Evolutionary conservation across 768 basidiomycete genomes (phyloP).

Genomic region (Clitopilus passeckerianus): DNA sequence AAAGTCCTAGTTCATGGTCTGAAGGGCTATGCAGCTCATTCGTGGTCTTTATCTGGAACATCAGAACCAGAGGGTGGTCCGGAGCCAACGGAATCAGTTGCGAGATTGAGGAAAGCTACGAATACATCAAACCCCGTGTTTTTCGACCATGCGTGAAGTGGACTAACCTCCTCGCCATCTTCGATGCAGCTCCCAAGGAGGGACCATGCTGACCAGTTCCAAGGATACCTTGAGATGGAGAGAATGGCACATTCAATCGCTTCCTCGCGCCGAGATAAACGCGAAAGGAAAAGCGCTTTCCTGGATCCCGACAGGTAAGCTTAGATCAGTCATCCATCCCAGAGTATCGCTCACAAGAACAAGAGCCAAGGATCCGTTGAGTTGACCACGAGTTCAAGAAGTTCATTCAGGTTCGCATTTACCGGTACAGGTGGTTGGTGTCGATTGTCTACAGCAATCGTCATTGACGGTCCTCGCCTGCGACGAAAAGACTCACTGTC

Average conservation of each 20-base stretch:
- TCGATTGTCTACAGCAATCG: slow-evolving; percentile 47
- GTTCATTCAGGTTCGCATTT: slow-evolving; percentile 49
- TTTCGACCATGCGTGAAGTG: slow-evolving; percentile 1
- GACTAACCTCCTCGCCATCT: slow-evolving; percentile 78
- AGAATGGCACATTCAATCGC: slow-evolving; percentile 78
- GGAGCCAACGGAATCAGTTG: slow-evolving; percentile 41
- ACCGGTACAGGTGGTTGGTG: slow-evolving; percentile 65
- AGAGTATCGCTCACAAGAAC: slow-evolving; percentile 58
- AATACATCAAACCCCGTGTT: slow-evolving; percentile 10
- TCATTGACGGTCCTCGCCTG: neutral
- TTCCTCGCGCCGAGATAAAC: slow-evolving; percentile 75
- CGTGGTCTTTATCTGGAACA: slow-evolving; percentile 84
- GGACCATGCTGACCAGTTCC: slow-evolving; percentile 95
- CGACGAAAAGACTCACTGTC: slow-evolving; percentile 45
- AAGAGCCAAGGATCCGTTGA: slow-evolving; percentile 75
- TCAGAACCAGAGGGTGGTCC: slow-evolving; percentile 46
- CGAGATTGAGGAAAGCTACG: slow-evolving; percentile 42
- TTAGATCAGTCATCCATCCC: neutral
- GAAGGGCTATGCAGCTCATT: slow-evolving; percentile 88
- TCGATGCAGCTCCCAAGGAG: slow-evolving; percentile 75
- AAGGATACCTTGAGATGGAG: slow-evolving; percentile 76
- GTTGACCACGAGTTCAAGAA: slow-evolving; percentile 56
- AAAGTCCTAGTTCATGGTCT: slow-evolving; percentile 77
- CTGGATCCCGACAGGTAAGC: slow-evolving; percentile 32
- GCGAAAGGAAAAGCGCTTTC: slow-evolving; percentile 78